Percentiles rank a stretch among this genome's conserved stretches.
Conservation (phyloP, 2,329 filamentous ascomycete species). For the Metarhizium humberi region DNA sequence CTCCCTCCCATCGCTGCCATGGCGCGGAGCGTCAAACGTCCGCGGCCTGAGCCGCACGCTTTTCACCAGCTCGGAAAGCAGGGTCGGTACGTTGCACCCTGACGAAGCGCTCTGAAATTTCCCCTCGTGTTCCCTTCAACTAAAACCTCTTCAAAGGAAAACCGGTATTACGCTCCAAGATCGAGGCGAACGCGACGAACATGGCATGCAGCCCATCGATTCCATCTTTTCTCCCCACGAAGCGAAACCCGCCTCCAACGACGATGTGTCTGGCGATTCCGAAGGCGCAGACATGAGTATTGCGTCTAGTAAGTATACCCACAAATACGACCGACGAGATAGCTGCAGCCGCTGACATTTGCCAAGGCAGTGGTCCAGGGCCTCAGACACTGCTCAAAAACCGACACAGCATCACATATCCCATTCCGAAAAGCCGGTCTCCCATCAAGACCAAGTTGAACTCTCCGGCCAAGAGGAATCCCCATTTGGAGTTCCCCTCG, state of each 20-base stretch:
- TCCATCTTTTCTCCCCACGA: constrained; percentile 82
- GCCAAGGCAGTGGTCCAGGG: constrained; percentile 41
- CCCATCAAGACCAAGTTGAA: constrained; percentile 54
- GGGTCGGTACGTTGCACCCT: constrained; percentile 25
- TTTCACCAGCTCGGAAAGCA: constrained; percentile 25
- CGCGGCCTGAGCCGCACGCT: constrained; percentile 18
- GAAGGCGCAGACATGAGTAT: constrained; percentile 45
- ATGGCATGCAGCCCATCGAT: constrained; percentile 84
- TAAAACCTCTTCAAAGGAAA: constrained; percentile 48
- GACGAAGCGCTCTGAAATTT: neutral
- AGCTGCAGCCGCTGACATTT: neutral
- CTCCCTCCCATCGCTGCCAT: constrained; percentile 12
- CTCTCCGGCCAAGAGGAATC: constrained; percentile 54
- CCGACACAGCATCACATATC: constrained; percentile 38
- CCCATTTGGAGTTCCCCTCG: constrained; percentile 43
- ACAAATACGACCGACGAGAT: neutral
- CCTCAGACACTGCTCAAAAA: constrained; percentile 42
- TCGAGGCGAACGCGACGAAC: constrained; percentile 71
- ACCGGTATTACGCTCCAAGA: constrained; percentile 79
- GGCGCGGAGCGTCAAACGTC: constrained; percentile 22
- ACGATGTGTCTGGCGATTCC: constrained; percentile 15
- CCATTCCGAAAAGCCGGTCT: constrained; percentile 42
- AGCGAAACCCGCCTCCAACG: constrained; percentile 30
- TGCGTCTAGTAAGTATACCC: constrained; percentile 31
- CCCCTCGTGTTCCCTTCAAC: neutral